Evolutionary conservation across 2,329 filamentous ascomycete species (phyloP).

Genomic region (Hysterium pulicare): DNA sequence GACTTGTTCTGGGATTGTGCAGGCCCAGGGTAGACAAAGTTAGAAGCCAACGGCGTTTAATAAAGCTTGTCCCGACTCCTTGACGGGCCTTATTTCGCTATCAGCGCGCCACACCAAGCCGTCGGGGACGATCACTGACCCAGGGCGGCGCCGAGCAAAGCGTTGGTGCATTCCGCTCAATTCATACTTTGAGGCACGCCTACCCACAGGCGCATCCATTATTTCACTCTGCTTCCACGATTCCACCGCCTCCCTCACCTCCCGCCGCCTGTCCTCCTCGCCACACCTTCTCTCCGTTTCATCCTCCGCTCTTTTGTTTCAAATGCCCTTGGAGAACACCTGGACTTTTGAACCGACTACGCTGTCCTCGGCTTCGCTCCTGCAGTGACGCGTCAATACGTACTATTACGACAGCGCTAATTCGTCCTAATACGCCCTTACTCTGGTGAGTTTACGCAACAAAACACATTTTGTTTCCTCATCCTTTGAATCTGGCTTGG

Average conservation of each 20-base stretch:
- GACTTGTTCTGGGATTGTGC: neutral
- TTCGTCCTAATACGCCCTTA: neutral
- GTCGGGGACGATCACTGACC: slow-evolving; percentile 33
- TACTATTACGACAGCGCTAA: slow-evolving; percentile 1
- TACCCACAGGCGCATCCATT: neutral
- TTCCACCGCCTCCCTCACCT: slow-evolving; percentile 8
- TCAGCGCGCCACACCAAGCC: slow-evolving; percentile 33
- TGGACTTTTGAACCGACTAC: neutral
- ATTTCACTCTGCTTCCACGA: neutral
- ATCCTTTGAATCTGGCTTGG: no score
- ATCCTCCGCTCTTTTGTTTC: slow-evolving; percentile 18
- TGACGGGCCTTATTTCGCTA: slow-evolving; percentile 33
- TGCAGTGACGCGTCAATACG: neutral
- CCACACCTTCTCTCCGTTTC: slow-evolving; percentile 13
- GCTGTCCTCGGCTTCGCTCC: neutral
- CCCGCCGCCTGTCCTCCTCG: slow-evolving; percentile 5
- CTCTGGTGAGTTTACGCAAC: neutral
- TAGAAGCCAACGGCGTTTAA: slow-evolving; percentile 32
- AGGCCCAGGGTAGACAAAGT: slow-evolving; percentile 13
- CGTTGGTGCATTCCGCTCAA: slow-evolving; percentile 13
- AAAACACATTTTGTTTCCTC: neutral
- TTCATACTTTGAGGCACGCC: slow-evolving; percentile 3
- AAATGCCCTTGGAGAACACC: slow-evolving; percentile 10
- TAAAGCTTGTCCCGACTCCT: slow-evolving; percentile 36
- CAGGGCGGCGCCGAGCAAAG: slow-evolving; percentile 22